Conservation (phyloP, 2,329 filamentous ascomycete species). For the Gremmenia infestans region DNA sequence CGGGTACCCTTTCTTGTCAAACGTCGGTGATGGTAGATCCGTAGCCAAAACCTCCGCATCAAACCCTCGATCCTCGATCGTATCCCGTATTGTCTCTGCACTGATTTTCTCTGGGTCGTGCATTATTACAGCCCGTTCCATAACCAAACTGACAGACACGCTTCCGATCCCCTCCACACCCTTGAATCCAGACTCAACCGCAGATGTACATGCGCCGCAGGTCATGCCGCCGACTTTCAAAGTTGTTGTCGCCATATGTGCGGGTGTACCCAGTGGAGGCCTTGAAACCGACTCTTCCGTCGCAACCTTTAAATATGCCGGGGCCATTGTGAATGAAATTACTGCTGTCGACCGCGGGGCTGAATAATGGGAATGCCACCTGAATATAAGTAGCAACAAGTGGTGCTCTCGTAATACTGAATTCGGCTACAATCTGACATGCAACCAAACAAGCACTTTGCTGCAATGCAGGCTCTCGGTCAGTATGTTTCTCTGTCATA, state of each 20-base stretch:
- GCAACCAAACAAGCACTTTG: neutral
- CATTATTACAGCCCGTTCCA: conserved; percentile 91
- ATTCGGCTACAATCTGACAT: neutral
- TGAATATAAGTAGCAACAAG: neutral
- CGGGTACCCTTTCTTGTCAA: conserved; percentile 30
- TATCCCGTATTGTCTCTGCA: conserved; percentile 72
- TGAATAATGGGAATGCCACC: neutral
- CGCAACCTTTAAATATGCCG: conserved; percentile 26
- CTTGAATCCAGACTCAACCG: conserved; percentile 90
- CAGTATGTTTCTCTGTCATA: neutral
- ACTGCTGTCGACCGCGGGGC: conserved; percentile 11
- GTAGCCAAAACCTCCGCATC: conserved; percentile 85
- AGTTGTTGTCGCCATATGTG: conserved; percentile 82
- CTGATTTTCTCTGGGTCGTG: conserved; percentile 75
- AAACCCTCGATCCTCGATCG: conserved; percentile 88
- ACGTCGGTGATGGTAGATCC: conserved; percentile 57
- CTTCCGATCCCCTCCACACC: conserved; percentile 73
- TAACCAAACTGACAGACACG: conserved; percentile 88
- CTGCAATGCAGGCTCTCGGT: neutral
- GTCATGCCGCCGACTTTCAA: conserved; percentile 86
- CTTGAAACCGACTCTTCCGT: conserved; percentile 14
- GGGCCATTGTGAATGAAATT: conserved; percentile 24
- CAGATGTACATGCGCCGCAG: conserved; percentile 90
- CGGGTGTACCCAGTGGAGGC: conserved; percentile 18
- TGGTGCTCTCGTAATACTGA: neutral